Base-by-base conservation (phyloP, 306 rosid genomes). In the Gynostemma pentaphyllum region DNA sequence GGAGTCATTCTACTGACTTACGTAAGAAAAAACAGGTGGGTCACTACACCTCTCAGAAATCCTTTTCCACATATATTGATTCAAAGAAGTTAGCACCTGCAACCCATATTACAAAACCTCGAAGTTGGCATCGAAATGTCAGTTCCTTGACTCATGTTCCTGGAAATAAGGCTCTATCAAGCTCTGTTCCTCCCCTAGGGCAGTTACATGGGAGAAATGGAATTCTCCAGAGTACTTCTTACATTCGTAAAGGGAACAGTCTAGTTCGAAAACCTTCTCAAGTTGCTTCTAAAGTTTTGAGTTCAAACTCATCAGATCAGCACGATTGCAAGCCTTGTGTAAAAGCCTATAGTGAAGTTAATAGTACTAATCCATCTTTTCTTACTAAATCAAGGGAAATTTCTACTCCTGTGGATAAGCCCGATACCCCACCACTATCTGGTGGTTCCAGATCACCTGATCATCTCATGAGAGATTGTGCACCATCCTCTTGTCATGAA, bases 201-300 rank as follows among this genome's bases (percentile, higher is more conserved):
- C 74, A 82, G 70, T 72, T 74, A 61, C 68, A 76, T 15, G 82
- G 74, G 45, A 70, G 62, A 46, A 77, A 79, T 69, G 82, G 72
- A 54, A 84, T 76, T 39, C 23, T 73, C 57, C 90, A 76, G 48
- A 78, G 73, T 78, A 79, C 79, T 79, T 86, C 90, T 42, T 92
- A 88, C 78, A 79, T 88, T 59, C 99, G 96, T 65, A 92, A 88
- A 72, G 99, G 99, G 52, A 88, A 92, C 74, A 88, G 90, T 82
- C 90, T 88, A 22, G 90, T 84, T 28, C 82, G 96, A 78, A 86
- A 79, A 53, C 78, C 83, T 67, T 64, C 80, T 64, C 73, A 74
- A 67, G 79, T 73, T 77, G 74, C 83, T 75, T 64, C 86, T 65
- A 64, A 46, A 70, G 81, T 77, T 19, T 85, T 67, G 71, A 57